These are phyloP conservation scores for Fraxinus velutina DNA, from an alignment of 305 asterid genomes.

Conservation along the genomic window DNA sequence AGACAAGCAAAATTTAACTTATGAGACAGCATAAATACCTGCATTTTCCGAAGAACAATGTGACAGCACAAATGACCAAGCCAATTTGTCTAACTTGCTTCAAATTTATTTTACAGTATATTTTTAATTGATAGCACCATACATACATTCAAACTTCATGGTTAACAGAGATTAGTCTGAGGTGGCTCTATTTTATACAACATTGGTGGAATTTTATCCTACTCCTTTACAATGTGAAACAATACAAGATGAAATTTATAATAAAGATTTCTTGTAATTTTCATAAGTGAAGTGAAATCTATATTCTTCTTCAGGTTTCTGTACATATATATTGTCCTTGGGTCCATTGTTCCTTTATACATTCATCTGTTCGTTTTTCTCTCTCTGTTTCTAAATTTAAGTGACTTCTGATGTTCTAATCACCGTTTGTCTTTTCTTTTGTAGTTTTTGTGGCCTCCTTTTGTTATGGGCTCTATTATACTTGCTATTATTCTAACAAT, in stretches of 20 bases:
- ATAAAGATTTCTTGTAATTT: background rate
- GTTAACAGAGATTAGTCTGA: background rate
- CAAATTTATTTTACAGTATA: background rate
- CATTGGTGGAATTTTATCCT: background rate
- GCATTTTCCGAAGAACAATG: background rate
- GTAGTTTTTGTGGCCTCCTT: conserved; percentile 92
- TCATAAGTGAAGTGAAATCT: background rate
- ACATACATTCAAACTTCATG: background rate
- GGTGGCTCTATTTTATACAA: background rate
- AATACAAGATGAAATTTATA: background rate
- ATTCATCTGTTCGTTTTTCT: background rate
- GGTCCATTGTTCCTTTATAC: conserved; percentile 7
- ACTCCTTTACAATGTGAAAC: background rate
- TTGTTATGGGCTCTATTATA: conserved; percentile 75
- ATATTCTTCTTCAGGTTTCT: conserved; percentile 7
- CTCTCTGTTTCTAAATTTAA: background rate
- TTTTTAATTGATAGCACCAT: background rate
- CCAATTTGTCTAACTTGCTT: background rate
- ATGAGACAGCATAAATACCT: background rate
- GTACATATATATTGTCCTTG: conserved; percentile 8
- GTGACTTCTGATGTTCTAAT: conserved; percentile 21
- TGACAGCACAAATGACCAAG: background rate
- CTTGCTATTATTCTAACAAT: conserved; percentile 71
- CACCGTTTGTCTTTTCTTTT: conserved; percentile 18
- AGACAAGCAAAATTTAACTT: background rate